phyloP scores from a whole-genome alignment of 2,329 filamentous ascomycete species.

The Dryadomyces sulphureus region DNA sequence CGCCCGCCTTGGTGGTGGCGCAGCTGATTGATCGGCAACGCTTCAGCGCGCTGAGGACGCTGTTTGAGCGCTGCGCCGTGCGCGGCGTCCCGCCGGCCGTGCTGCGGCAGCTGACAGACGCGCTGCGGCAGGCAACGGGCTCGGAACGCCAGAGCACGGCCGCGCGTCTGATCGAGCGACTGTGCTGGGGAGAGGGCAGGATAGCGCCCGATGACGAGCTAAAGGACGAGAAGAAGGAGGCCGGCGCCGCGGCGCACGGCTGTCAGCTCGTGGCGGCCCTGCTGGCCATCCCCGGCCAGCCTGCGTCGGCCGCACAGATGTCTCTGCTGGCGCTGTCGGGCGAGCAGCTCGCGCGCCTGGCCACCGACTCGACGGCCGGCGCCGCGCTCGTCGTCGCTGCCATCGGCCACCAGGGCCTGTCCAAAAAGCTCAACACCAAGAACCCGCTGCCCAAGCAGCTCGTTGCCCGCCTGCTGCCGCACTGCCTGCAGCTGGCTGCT shows the following conservation, averaged over 20 bases:
- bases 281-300: constrained; percentile 54
- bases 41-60: constrained; percentile 61
- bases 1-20: constrained; percentile 59
- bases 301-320: constrained; percentile 58
- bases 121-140: constrained; percentile 22
- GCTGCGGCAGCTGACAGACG: constrained; percentile 35
- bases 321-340: constrained; percentile 46
- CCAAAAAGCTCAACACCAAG: not conserved
- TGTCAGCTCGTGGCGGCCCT: constrained; percentile 71
- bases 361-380: constrained; percentile 36
- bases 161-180: constrained; percentile 29
- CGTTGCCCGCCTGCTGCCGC: constrained; percentile 30
- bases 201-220: no score
- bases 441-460: constrained; percentile 37
- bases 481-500: constrained; percentile 28
- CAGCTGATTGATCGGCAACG: constrained; percentile 61
- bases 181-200: constrained; percentile 33
- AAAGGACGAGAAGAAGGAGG: constrained; percentile 15
- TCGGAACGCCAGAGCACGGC: constrained; percentile 19
- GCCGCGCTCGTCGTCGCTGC: constrained; percentile 35
- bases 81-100: constrained; percentile 33
- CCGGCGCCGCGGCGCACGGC: constrained; percentile 49
- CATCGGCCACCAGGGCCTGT: constrained; percentile 14
- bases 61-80: constrained; percentile 70
- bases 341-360: constrained; percentile 46